phyloP scores from a whole-genome alignment of 2,329 filamentous ascomycete species.

The Hypoxylon sp. region DNA sequence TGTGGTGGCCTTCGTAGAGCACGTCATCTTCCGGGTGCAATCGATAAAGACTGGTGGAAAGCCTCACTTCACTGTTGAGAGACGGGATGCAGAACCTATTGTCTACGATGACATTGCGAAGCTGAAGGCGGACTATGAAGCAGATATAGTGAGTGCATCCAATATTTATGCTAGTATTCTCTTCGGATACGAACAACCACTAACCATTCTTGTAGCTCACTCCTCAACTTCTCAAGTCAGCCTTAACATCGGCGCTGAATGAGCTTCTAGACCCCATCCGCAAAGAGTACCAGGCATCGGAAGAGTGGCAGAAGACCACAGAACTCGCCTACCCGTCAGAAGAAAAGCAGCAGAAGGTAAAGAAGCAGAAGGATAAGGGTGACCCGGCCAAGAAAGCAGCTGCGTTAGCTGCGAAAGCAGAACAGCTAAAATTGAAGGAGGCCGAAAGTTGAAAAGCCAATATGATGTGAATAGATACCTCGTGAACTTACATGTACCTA shows the following conservation, averaged over 20 bases:
- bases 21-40: slow-evolving; percentile 81
- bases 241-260: slow-evolving; percentile 76
- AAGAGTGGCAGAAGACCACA: slow-evolving; percentile 83
- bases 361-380: slow-evolving; percentile 74
- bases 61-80: slow-evolving; percentile 72
- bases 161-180: slow-evolving; percentile 28
- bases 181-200: too few species aligned
- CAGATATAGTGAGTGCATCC: slow-evolving; percentile 71
- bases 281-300: slow-evolving; percentile 71
- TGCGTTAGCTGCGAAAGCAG: slow-evolving; percentile 35
- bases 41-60: slow-evolving; percentile 64
- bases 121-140: slow-evolving; percentile 81
- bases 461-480: slow-evolving; percentile 25
- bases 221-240: slow-evolving; percentile 88
- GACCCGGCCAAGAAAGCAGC: slow-evolving; percentile 38
- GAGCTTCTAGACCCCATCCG: slow-evolving; percentile 81
- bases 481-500: slow-evolving; percentile 1
- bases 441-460: slow-evolving; percentile 22
- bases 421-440: slow-evolving; percentile 35
- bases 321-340: slow-evolving; percentile 82
- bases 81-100: slow-evolving; percentile 75
- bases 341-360: slow-evolving; percentile 75
- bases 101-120: slow-evolving; percentile 80
- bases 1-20: slow-evolving; percentile 85
- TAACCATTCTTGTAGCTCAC: slow-evolving; percentile 64